These are phyloP conservation scores for Eimeria maxima DNA, from an alignment of 169 alveolate genomes.

Conservation along the genomic window DNA sequence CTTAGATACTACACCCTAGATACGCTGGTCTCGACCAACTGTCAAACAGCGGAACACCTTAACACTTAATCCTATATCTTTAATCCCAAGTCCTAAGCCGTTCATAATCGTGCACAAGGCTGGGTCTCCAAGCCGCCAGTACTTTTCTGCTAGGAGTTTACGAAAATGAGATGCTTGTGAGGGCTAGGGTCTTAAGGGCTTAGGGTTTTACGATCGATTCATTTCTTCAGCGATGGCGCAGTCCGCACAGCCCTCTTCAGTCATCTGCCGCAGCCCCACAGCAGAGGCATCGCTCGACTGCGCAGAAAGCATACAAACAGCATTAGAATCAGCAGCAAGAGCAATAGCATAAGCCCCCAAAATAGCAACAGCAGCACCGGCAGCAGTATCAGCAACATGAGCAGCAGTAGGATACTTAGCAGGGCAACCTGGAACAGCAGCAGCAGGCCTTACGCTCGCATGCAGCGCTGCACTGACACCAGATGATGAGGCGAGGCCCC, in stretches of 20 bases:
- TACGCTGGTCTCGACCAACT: too few species aligned
- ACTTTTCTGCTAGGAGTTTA: background rate
- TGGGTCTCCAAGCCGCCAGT: background rate
- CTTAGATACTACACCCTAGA: too few species aligned
- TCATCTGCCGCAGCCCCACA: conserved; percentile 15
- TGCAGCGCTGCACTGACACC: too few species aligned
- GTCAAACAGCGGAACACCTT: background rate
- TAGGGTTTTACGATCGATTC: background rate
- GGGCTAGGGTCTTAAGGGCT: conserved; percentile 12
- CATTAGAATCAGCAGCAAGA: background rate
- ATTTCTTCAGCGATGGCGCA: conserved; percentile 51
- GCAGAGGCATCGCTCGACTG: conserved; percentile 41
- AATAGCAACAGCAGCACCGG: background rate
- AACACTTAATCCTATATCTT: conserved; percentile 24
- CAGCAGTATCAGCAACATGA: background rate
- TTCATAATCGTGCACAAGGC: background rate
- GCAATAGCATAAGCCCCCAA: conserved; percentile 8
- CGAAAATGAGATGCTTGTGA: background rate
- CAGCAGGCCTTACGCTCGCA: background rate
- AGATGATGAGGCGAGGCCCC: too few species aligned
- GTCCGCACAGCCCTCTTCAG: conserved; percentile 50
- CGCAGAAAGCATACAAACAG: conserved; percentile 10
- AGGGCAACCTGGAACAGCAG: background rate
- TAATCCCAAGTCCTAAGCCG: background rate
- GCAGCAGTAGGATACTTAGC: background rate